Evolutionary conservation across 2,329 filamentous ascomycete genomes (phyloP).

Genomic region (Penicillium hesseltinei): DNA sequence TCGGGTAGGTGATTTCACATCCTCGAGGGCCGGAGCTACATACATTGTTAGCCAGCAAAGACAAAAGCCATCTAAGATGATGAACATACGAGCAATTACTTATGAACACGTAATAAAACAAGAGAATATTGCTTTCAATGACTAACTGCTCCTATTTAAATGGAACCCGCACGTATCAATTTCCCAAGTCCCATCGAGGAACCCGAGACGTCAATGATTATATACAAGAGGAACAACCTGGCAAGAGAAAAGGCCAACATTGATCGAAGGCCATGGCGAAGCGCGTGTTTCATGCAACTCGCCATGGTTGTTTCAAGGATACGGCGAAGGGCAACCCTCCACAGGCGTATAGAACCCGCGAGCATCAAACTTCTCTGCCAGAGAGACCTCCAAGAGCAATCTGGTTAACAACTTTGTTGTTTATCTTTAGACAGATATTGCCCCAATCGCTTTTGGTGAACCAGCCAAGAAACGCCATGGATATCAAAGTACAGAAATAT

Average conservation of each 20-base stretch:
- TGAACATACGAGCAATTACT: background rate
- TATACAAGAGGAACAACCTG: constrained; percentile 10
- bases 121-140: constrained; percentile 7
- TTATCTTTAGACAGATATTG: constrained; percentile 16
- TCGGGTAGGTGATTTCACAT: background rate
- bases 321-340: background rate
- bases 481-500: constrained; percentile 40
- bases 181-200: constrained; percentile 1
- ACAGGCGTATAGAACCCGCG: background rate
- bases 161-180: constrained; percentile 4
- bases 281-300: background rate
- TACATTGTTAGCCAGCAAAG: background rate
- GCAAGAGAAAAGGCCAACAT: background rate
- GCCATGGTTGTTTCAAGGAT: background rate
- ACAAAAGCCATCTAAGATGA: background rate
- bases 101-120: background rate
- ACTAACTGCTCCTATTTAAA: constrained; percentile 11
- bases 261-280: background rate
- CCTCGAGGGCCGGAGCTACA: no score
- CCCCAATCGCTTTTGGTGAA: constrained; percentile 36
- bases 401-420: constrained; percentile 11
- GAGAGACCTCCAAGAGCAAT: constrained; percentile 3
- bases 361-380: constrained; percentile 3
- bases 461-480: constrained; percentile 42
- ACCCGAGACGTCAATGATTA: constrained; percentile 8